Evolutionary conservation across 495 filamentous ascomycete species (phyloP).

Genomic region (Podospora fimiseda): DNA sequence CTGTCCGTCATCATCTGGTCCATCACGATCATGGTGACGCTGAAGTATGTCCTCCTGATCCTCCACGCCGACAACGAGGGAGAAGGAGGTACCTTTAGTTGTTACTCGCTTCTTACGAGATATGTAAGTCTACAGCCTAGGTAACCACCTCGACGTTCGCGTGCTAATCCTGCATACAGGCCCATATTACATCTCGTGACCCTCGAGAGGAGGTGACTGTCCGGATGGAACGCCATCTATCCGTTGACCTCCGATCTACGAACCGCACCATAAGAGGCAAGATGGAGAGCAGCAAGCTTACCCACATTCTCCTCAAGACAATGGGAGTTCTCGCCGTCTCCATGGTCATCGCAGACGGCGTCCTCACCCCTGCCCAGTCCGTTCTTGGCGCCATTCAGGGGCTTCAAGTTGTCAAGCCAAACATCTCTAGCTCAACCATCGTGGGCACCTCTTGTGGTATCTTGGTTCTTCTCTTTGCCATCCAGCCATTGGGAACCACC

Average conservation of each 20-base stretch:
- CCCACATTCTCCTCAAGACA: constrained; percentile 51
- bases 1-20: constrained; percentile 71
- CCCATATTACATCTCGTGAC: constrained; percentile 44
- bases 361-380: constrained; percentile 64
- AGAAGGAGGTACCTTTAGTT: constrained; percentile 58
- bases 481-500: constrained; percentile 65
- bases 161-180: background rate
- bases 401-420: constrained; percentile 40
- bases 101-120: constrained; percentile 20
- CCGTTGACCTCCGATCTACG: constrained; percentile 45
- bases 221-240: constrained; percentile 54
- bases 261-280: constrained; percentile 47
- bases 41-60: constrained; percentile 68
- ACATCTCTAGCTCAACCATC: constrained; percentile 47
- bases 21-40: constrained; percentile 62
- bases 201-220: constrained; percentile 39
- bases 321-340: constrained; percentile 64
- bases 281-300: constrained; percentile 50
- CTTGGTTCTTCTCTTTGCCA: constrained; percentile 57
- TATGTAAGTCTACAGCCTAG: constrained; percentile 29
- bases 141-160: background rate
- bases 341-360: constrained; percentile 61
- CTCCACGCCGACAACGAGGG: constrained; percentile 70
- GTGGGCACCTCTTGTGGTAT: constrained; percentile 65
- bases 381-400: constrained; percentile 68